Evolutionary conservation across 352 stramenopile genomes (phyloP).

Genomic region (Elongisporangium anandrum): DNA sequence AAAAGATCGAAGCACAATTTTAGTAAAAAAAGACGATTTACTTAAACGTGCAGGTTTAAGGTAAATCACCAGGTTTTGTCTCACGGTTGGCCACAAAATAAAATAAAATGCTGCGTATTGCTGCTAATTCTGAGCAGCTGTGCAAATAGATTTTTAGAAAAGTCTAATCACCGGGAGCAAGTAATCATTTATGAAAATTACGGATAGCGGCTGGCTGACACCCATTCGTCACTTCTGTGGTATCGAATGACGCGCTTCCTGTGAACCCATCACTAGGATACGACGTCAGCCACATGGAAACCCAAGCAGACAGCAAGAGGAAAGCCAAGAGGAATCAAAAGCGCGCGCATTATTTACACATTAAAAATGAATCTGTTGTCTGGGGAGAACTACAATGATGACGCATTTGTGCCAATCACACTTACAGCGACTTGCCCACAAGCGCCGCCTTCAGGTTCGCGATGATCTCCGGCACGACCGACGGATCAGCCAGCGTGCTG

Average conservation of each 20-base stretch:
- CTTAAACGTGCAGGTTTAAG: not conserved
- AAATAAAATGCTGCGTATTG: not conserved
- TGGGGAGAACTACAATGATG: not conserved
- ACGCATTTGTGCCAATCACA: not conserved
- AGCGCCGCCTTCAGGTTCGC: conserved; percentile 77
- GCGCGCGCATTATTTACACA: not conserved
- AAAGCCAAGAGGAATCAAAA: not conserved
- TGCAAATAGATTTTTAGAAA: no score
- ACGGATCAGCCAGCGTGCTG: conserved; percentile 95
- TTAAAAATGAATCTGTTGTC: not conserved
- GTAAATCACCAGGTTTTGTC: not conserved
- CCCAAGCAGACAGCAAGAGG: not conserved
- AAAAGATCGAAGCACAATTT: not conserved
- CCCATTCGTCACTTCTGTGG: not conserved
- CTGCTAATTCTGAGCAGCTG: not conserved
- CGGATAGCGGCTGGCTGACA: not conserved
- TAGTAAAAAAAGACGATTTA: not conserved
- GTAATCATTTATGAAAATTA: no score
- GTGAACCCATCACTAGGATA: not conserved
- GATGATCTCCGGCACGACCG: conserved; percentile 93
- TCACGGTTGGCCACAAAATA: not conserved
- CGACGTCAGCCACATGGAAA: not conserved
- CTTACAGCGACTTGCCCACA: conserved; percentile 60
- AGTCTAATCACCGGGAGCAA: no score
- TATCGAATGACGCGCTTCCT: not conserved